phyloP scores from a whole-genome alignment of 2,329 filamentous ascomycete genomes.

The Bipolaris gigantea region DNA sequence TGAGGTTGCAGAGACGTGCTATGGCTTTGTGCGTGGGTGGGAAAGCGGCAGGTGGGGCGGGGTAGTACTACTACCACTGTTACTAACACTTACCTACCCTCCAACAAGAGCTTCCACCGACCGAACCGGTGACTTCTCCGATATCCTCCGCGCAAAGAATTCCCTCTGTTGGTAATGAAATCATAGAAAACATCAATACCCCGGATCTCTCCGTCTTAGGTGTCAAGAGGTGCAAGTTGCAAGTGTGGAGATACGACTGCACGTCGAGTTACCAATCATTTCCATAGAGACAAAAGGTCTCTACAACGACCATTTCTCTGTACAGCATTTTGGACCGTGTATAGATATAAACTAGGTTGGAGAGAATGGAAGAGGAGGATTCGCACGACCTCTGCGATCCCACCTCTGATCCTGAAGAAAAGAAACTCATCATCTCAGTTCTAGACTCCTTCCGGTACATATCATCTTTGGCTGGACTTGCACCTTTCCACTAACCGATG shows the following conservation, averaged over 20 bases:
- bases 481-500: conserved; percentile 1
- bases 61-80: background rate
- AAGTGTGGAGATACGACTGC: background rate
- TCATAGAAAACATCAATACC: background rate
- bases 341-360: background rate
- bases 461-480: background rate
- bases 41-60: conserved; percentile 2
- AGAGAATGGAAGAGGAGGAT: conserved; percentile 32
- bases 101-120: background rate
- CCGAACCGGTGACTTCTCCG: background rate
- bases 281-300: no score
- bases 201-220: no score
- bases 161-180: no score
- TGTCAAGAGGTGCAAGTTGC: background rate
- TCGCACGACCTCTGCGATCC: conserved; percentile 68
- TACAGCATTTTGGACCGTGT: background rate
- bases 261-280: background rate
- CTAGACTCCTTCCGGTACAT: conserved; percentile 84
- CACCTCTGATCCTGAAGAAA: conserved; percentile 76
- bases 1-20: conserved; percentile 1
- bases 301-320: background rate
- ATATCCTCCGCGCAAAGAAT: background rate
- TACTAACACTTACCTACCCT: background rate
- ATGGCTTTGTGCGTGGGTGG: background rate
- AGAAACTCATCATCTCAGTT: conserved; percentile 75